A percentile compares a stretch with the other conserved stretches of the same genome.
phyloP scores from a whole-genome alignment of 441 rosid genomes.

The Croton laevigatus region DNA sequence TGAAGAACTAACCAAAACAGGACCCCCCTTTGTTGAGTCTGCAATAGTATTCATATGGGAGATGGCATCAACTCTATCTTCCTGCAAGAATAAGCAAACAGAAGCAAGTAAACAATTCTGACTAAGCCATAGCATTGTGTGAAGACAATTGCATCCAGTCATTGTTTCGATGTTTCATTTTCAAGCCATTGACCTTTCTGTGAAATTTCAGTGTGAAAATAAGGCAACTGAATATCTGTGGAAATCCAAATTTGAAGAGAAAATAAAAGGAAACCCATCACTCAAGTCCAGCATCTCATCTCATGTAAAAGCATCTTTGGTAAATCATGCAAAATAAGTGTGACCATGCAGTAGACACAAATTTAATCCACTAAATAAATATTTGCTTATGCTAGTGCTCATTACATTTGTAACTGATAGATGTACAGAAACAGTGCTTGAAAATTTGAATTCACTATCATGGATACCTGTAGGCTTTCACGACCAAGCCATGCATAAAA shows the following conservation, averaged over 20 bases:
- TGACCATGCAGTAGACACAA: not conserved
- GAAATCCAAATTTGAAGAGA: not conserved
- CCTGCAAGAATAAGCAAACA: slow-evolving; percentile 38
- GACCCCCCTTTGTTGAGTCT: slow-evolving; percentile 44
- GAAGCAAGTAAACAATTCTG: not conserved
- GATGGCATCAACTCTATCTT: slow-evolving; percentile 53
- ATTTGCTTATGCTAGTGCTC: not conserved
- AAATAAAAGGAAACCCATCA: not conserved
- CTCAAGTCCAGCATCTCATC: not conserved
- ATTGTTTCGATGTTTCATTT: not conserved
- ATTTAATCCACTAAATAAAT: not conserved
- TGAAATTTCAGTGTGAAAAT: not conserved
- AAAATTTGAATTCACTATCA: not conserved
- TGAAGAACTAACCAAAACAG: slow-evolving; percentile 45
- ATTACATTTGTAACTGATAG: not conserved
- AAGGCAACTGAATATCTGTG: not conserved
- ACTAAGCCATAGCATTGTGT: not conserved
- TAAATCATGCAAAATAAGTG: not conserved
- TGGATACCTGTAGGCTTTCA: slow-evolving; percentile 54
- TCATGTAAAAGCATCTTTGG: not conserved
- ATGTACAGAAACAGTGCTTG: not conserved
- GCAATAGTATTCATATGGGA: slow-evolving; percentile 39
- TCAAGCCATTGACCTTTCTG: not conserved
- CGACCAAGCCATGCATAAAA: slow-evolving; percentile 80
- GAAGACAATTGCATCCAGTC: not conserved